Evolutionary conservation across 768 basidiomycete genomes (phyloP), one percentile per base, ranked within the genome.

Genomic region (Russula ochroleuca): DNA sequence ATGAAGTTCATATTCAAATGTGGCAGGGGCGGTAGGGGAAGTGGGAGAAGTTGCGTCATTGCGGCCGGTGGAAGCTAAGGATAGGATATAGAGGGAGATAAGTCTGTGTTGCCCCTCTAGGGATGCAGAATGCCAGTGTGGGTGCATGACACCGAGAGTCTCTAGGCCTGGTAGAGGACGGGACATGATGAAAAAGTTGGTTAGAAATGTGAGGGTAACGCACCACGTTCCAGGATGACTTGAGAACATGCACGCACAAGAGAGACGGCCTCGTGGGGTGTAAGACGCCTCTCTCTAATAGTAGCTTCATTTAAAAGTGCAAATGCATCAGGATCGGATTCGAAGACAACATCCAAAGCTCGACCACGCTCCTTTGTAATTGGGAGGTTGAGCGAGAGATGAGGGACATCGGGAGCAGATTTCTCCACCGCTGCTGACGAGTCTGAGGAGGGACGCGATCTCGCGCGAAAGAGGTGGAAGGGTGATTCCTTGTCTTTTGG

Each of bases 101-200:
- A 92, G 83, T 65, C 73, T 78, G 67, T 76, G 84, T 72, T 92
- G 90, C n/a, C 81, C 74, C 11, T 83, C 81, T 9, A 83, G 83
- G 7, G 87, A 90, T 10, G 90, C 80, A 45, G 89, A 86, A 72
- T 87, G 79, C 90, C 88, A 92, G 72, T 92, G 87, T 6, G 91
- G 88, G 69, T 88, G 87, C 88, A 92, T 92, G 51, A 92, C 79
- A 21, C 90, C 91, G 51, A 89, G 84, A 4, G 86, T 85, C 72
- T 91, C 88, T 56, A 91, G 78, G n/a, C 90, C 90, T 92, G 35
- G 64, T 14, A 65, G 61, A 47, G 65, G 68, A 45, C 40, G 51
- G 54, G 57, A 31, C 49, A 56, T 50, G 65, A 57, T 31, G 38
- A 35, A 3, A 10, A 15, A 41, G 40, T 21, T 48, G 41, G 48